Evolutionary conservation across 192 early-diverging fungal species (phyloP), one percentile per base, ranked within the genome.

Genomic region (Entomortierella chlamydospora): DNA sequence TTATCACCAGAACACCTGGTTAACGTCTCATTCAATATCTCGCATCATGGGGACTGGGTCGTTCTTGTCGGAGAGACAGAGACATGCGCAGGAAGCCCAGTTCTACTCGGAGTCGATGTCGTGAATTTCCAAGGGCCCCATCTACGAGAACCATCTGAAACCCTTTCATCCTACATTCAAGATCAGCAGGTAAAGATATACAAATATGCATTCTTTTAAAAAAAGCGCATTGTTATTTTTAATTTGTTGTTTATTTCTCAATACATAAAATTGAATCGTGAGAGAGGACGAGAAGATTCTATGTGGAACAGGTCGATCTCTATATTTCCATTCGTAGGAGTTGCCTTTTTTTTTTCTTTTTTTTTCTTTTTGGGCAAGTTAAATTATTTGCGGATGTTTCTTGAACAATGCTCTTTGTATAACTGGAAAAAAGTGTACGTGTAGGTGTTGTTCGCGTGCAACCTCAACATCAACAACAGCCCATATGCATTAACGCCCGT

Each of bases 41-140:
- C 88, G 4, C 84, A 90, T 79, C 86, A 90, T 68, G 88, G 87
- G 4, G 84, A 87, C 61, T 90, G 86, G 85, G 87, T 88, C 34
- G 83, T 88, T n/a, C 64, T 87, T 9, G 86, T 81, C 33, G 84
- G 86, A 15, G 53, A 65, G 33, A 69, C 68, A 23, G 59, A 68
- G 61, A 41, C 28, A 41, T 61, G 61, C 34, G 31, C 17, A 11
- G 61, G 39, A 39, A 73, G 55, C 54, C 82, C 52, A 8, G 64
- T 69, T 42, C 57, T 41, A 10, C 61, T 85, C 15, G 88, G 88
- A 18, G 77, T 90, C 4, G 88, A 90, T 72, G 83, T 89, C 29
- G 77, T 84, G 62, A 79, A 79, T 39, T 72, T 84, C 29, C 80
- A 87, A 52, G 57, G 68, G 17, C 84, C 83, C 12, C 28, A 61